phyloP scores from a whole-genome alignment of 2,329 filamentous ascomycete species.

The Penicillium hordei region DNA sequence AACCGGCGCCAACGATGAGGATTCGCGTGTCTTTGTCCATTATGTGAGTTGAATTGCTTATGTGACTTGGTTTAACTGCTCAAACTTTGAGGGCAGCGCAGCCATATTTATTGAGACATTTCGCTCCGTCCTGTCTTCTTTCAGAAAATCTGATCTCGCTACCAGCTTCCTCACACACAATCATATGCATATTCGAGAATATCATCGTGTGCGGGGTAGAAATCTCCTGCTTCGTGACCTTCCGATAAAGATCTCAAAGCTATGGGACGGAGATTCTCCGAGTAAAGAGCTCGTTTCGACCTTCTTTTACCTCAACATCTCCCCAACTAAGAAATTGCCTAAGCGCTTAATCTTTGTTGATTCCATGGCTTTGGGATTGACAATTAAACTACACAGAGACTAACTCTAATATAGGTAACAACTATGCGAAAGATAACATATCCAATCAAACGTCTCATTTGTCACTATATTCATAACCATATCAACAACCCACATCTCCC shows the following conservation, averaged over 20 bases:
- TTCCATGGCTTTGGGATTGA: neutral
- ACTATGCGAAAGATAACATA: neutral
- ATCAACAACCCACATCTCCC: neutral
- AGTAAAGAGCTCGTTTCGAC: neutral
- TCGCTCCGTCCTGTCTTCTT: neutral
- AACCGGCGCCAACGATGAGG: constrained; percentile 12
- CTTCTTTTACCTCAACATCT: neutral
- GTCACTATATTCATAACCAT: neutral
- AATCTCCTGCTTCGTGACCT: constrained; percentile 2
- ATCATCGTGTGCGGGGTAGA: neutral
- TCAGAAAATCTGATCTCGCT: neutral
- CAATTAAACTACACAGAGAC: no score
- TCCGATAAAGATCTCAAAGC: neutral
- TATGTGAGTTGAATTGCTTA: neutral
- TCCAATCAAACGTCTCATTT: neutral
- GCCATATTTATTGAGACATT: constrained; percentile 10
- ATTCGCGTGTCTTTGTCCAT: constrained; percentile 8
- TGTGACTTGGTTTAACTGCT: neutral
- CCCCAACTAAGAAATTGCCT: neutral
- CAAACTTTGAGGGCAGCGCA: neutral
- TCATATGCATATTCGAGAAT: neutral
- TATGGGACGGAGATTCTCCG: neutral
- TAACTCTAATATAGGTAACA: no score
- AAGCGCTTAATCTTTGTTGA: neutral
- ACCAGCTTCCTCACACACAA: constrained; percentile 3